phyloP scores from a whole-genome alignment of 1,284 basidiomycete genomes.

The Xerocomus nothofagi region DNA sequence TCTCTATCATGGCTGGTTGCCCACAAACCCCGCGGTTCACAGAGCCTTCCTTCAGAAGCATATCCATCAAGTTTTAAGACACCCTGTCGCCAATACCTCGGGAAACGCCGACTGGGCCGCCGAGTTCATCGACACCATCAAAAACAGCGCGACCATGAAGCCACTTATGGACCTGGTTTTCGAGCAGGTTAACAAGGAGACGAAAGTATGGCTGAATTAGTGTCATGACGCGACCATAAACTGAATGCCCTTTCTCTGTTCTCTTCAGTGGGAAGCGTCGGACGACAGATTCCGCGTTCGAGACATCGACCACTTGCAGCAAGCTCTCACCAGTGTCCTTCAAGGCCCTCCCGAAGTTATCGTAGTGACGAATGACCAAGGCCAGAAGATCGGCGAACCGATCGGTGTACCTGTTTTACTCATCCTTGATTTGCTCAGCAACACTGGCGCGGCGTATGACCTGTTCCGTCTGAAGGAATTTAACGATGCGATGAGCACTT shows the following conservation, averaged over 20 bases:
- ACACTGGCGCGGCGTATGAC: conserved; percentile 20
- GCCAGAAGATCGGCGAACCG: conserved; percentile 17
- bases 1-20: conserved; percentile 3
- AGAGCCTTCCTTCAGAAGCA: conserved; percentile 7
- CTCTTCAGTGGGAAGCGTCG: conserved; percentile 1
- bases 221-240: background rate
- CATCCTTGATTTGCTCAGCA: conserved; percentile 23
- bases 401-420: conserved; percentile 22
- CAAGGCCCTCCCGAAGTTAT: conserved; percentile 10
- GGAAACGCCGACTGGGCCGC: background rate
- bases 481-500: conserved; percentile 24
- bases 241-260: background rate
- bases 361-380: conserved; percentile 1
- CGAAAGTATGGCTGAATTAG: background rate
- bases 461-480: conserved; percentile 16
- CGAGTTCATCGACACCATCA: background rate
- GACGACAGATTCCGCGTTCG: background rate
- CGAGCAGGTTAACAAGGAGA: conserved; percentile 9
- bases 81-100: too few species aligned
- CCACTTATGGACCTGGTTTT: background rate
- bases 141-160: background rate
- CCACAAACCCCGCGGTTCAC: background rate
- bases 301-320: conserved; percentile 8
- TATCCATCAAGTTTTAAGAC: background rate
- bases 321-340: conserved; percentile 11